phyloP scores from a whole-genome alignment of 2,329 filamentous ascomycete genomes.

The Botrytis cinerea region DNA sequence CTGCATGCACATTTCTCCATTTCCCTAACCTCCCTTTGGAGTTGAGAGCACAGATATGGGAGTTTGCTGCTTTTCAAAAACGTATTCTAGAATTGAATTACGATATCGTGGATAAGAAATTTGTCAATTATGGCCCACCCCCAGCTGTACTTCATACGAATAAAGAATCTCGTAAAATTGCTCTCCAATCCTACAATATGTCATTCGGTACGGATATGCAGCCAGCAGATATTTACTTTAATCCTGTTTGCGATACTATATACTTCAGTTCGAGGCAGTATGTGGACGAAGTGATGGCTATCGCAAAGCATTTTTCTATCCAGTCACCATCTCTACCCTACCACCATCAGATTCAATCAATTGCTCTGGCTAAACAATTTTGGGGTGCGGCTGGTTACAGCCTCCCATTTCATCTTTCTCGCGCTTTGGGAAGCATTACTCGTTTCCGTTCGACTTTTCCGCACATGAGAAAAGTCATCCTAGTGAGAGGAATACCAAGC shows the following conservation, averaged over 20 bases:
- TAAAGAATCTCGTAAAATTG: slow-evolving; percentile 24
- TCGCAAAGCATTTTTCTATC: slow-evolving; percentile 20
- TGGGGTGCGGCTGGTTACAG: neutral
- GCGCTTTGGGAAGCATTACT: slow-evolving; percentile 8
- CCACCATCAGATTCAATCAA: slow-evolving; percentile 22
- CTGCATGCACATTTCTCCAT: neutral
- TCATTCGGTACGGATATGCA: slow-evolving; percentile 23
- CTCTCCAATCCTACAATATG: slow-evolving; percentile 12
- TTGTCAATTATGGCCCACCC: slow-evolving; percentile 6
- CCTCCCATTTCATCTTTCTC: slow-evolving; percentile 16
- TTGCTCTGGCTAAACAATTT: slow-evolving; percentile 15
- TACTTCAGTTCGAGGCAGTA: slow-evolving; percentile 25
- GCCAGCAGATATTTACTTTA: slow-evolving; percentile 23
- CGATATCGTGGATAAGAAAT: slow-evolving; percentile 15
- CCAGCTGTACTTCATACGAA: slow-evolving; percentile 25
- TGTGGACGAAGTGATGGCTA: slow-evolving; percentile 21
- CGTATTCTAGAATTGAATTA: slow-evolving; percentile 22
- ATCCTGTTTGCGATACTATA: slow-evolving; percentile 23
- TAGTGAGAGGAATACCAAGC: slow-evolving; percentile 16
- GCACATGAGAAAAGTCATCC: slow-evolving; percentile 11
- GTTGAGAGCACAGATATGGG: slow-evolving; percentile 15
- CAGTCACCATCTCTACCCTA: slow-evolving; percentile 1
- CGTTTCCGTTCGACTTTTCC: slow-evolving; percentile 9
- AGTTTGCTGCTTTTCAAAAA: slow-evolving; percentile 6
- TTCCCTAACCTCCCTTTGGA: slow-evolving; percentile 11